Base-by-base conservation (phyloP, 2,329 filamentous ascomycete species). In the Colletotrichum sp. region DNA sequence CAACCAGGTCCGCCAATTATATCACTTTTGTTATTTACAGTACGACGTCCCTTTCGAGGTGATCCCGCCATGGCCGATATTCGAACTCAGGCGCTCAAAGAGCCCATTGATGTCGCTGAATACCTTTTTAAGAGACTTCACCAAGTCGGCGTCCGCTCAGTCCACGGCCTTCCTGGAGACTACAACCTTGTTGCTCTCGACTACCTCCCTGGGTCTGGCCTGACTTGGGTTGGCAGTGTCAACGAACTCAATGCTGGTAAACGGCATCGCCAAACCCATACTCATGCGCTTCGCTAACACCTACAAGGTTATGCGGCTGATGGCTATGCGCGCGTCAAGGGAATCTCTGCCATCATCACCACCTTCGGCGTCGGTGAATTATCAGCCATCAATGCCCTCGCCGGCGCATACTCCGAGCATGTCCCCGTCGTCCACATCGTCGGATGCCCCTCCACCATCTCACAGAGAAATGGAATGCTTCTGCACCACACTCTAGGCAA, bases 361-460 rank as follows among this genome's bases (percentile, higher is more conserved):
- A 95, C 94, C 1, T 95, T 95, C 78, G 94, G 94, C 68, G 93
- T 95, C 6, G 94, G 92, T 68, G 92, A 93, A 82, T 88, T 94
- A n/a, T 95, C 93, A 4, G 93, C 93, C 65, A 87, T 95, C 80
- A 95, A 95, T 80, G 94, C 92, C 55, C 84, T 95, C 70, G 94
- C 93, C 4, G 94, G 94, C n/a, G 91, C 93, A 59, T 95, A 91
- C 84, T 93, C 93, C 2, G 94, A 96, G 83, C 90, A 91, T 79
- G 92, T 95, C 3, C 93, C 94, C 3, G 88, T 96, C 8, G 90
- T 95, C 32, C 93, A 95, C 83, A 92, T 94, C 72, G 92, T 93
- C 55, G 88, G 88, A 65, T 89, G 86, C 77, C 88, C 88, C 1
- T 88, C 87, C 15, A 89, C 87, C 49, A 80, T 86, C 73, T 89